A percentile compares a stretch with the other conserved stretches of the same genome.
These are phyloP conservation scores for Aureobasidium sp. DNA, from an alignment of 2,329 filamentous ascomycete genomes.

Conservation along the genomic window DNA sequence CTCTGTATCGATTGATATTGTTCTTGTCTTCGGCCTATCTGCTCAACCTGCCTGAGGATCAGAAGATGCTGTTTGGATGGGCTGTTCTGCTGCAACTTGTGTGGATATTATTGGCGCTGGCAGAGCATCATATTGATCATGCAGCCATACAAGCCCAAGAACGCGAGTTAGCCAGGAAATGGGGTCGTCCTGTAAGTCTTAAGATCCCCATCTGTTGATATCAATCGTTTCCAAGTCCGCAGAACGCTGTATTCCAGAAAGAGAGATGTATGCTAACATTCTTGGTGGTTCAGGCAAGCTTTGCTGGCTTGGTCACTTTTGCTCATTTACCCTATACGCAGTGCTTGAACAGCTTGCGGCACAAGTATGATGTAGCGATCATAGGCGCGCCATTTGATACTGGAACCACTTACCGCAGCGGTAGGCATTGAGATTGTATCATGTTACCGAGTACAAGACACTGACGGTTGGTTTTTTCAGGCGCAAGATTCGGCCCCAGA, in stretches of 20 bases:
- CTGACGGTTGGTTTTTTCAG: constrained; percentile 18
- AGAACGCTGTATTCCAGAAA: no score
- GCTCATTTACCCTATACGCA: constrained; percentile 38
- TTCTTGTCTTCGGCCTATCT: background rate
- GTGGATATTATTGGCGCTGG: background rate
- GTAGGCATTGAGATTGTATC: background rate
- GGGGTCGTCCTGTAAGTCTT: background rate
- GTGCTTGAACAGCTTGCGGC: constrained; percentile 36
- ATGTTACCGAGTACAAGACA: no score
- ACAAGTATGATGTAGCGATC: constrained; percentile 34
- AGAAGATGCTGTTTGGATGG: background rate
- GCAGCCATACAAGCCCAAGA: background rate
- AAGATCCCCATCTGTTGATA: no score
- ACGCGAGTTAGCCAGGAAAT: background rate
- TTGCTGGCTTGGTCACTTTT: constrained; percentile 26
- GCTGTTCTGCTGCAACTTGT: background rate
- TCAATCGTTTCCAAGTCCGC: no score
- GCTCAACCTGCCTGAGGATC: no score
- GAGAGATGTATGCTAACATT: no score
- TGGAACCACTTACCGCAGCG: constrained; percentile 18
- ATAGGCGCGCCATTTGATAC: constrained; percentile 43
- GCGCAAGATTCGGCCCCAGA: constrained; percentile 69
- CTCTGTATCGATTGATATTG: no score
- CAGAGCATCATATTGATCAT: background rate
- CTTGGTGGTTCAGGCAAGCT: constrained; percentile 10